phyloP scores from a whole-genome alignment of 2,329 filamentous ascomycete genomes.

The Aureobasidium sp. region DNA sequence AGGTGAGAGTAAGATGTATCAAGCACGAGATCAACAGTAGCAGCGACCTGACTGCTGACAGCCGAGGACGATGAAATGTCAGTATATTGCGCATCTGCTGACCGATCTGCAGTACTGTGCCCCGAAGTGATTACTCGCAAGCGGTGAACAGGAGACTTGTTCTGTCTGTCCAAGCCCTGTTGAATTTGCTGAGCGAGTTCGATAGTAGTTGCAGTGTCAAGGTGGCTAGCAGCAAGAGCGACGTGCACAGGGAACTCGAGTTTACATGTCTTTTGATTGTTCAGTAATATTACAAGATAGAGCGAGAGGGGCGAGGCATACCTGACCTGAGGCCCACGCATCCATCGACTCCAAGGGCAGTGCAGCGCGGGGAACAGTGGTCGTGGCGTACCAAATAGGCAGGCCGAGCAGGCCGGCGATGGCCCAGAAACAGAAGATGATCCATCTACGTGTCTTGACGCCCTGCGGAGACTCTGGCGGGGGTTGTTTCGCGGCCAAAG shows the following conservation, averaged over 20 bases:
- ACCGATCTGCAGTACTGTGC: background rate
- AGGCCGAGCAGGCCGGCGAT: conserved; percentile 76
- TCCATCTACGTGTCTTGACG: conserved; percentile 58
- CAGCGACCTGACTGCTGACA: background rate
- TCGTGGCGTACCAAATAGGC: conserved; percentile 94
- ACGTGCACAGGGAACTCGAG: conserved; percentile 83
- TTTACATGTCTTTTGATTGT: conserved; percentile 59
- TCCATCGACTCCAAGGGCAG: conserved; percentile 81
- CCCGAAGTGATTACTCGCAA: conserved; percentile 47
- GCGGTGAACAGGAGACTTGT: conserved; percentile 78
- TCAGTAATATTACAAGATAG: conserved; percentile 1
- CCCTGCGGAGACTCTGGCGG: conserved; percentile 69
- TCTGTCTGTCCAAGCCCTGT: conserved; percentile 74
- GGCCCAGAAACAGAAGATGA: conserved; percentile 85
- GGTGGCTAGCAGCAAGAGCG: conserved; percentile 59
- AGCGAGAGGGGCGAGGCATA: conserved; percentile 31
- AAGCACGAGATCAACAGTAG: conserved; percentile 59
- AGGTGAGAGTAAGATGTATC: conserved; percentile 41
- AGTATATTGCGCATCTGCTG: conserved; percentile 19
- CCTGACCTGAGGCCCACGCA: conserved; percentile 84
- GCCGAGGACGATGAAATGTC: conserved; percentile 19
- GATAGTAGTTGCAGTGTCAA: conserved; percentile 60
- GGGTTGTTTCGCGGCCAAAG: conserved; percentile 33
- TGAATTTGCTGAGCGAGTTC: conserved; percentile 71
- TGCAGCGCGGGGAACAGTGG: conserved; percentile 78